phyloP scores from a whole-genome alignment of 176 grass and related monocot species.

The Carex pumila region DNA sequence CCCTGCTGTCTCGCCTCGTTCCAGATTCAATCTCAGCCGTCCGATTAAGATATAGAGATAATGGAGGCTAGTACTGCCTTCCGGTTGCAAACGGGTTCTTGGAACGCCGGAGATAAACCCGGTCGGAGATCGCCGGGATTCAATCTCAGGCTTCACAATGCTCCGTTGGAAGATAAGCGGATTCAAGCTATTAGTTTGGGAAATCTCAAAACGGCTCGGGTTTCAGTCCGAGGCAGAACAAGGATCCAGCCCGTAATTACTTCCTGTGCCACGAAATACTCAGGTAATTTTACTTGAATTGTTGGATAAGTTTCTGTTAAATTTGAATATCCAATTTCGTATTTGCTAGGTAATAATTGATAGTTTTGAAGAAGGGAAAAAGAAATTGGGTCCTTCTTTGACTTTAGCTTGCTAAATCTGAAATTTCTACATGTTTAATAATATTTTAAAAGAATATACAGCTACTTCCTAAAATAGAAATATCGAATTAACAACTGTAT shows the following conservation, averaged over 20 bases:
- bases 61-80: constrained; percentile 25
- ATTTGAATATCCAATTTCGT: not conserved
- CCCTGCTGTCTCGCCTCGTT: not conserved
- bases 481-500: not conserved
- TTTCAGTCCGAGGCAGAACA: constrained; percentile 1
- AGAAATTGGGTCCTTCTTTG: not conserved
- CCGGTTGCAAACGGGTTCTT: constrained; percentile 17
- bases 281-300: constrained; percentile 28
- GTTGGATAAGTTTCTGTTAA: not conserved
- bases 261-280: constrained; percentile 34
- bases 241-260: constrained; percentile 3
- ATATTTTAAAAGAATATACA: not conserved
- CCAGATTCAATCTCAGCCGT: not conserved
- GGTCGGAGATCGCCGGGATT: not conserved
- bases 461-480: not conserved
- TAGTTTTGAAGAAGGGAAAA: not conserved
- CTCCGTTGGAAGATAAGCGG: constrained; percentile 10
- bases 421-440: not conserved
- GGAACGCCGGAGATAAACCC: constrained; percentile 19
- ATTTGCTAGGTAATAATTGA: not conserved
- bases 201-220: not conserved
- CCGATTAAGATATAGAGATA: not conserved
- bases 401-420: not conserved
- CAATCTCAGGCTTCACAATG: constrained; percentile 7
- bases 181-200: not conserved